Evolutionary conservation across 495 filamentous ascomycete genomes (phyloP).

Genomic region (Clohesyomyces aquaticus): DNA sequence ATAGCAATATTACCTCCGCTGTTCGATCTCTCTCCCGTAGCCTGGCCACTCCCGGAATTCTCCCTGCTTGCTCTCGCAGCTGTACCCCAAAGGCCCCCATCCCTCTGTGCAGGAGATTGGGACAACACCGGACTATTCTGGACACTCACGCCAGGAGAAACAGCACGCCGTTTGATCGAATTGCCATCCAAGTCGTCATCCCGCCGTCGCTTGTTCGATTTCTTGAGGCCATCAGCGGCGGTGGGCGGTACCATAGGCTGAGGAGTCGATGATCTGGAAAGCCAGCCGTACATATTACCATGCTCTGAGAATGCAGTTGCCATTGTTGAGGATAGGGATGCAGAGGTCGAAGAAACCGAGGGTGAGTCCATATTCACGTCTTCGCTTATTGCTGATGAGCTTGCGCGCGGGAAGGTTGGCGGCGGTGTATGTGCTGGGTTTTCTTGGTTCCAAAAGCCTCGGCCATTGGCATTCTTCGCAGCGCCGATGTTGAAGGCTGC

Average conservation of each 20-base stretch:
- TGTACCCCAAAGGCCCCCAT: slow-evolving; percentile 74
- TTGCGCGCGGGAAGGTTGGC: slow-evolving; percentile 62
- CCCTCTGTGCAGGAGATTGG: slow-evolving; percentile 74
- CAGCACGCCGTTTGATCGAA: slow-evolving; percentile 89
- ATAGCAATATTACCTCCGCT: slow-evolving; percentile 51
- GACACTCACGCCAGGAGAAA: slow-evolving; percentile 88
- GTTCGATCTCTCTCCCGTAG: slow-evolving; percentile 56
- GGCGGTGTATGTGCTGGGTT: slow-evolving; percentile 54
- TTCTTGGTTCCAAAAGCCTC: slow-evolving; percentile 79
- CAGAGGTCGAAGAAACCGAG: slow-evolving; percentile 48
- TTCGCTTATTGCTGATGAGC: slow-evolving; percentile 69
- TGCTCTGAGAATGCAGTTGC: slow-evolving; percentile 39
- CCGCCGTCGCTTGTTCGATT: slow-evolving; percentile 72
- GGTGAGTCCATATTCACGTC: slow-evolving; percentile 78
- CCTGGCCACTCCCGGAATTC: slow-evolving; percentile 54
- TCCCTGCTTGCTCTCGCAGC: slow-evolving; percentile 60
- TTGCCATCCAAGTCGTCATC: slow-evolving; percentile 92
- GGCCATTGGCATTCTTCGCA: slow-evolving; percentile 68
- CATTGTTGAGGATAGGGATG: slow-evolving; percentile 28
- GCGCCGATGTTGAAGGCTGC: slow-evolving; percentile 70
- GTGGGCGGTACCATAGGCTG: slow-evolving; percentile 49
- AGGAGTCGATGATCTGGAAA: slow-evolving; percentile 57
- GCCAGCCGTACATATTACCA: slow-evolving; percentile 31
- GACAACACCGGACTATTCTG: slow-evolving; percentile 85
- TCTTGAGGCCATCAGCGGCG: slow-evolving; percentile 67